Evolutionary conservation across 139 green algal species (phyloP), one percentile per base, ranked within the genome.

Genomic region (Micromonas commoda): DNA sequence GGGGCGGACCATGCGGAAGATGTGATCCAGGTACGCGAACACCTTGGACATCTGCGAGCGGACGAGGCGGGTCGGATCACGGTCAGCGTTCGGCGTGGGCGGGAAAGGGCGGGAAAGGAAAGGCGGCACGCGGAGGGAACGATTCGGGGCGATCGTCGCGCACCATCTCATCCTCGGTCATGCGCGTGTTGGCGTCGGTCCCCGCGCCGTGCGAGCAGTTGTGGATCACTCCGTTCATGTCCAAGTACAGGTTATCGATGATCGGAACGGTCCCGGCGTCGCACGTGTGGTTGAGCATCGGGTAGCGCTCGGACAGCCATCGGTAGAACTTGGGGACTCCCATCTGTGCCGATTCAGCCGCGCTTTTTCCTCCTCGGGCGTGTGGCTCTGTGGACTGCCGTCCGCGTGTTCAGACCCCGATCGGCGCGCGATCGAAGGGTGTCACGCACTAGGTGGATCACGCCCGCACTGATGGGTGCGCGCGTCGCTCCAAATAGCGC

Each of bases 201-300:
- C 92, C 87, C 61, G 96, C 96, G 26, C 89, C 92, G 73, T 97
- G 93, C 3, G 92, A 96, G 84, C 91, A 96, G 81, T 96, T 96
- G 82, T 98, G 93, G 39, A 98, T 94, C 82, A 98, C 95, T 31
- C 92, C 91, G 70, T 97, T 97, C 93, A 97, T 96, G 86, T 97
- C 92, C 33, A 97, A 78, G 78, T 96, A 97, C 32, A 97, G 57
- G 78, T 96, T 96, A 85, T 97, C 93, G 3, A 95, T 90, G 16
- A 90, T 67, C 24, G 87, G 89, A 2, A 87, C 77, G 26, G 90
- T 87, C 0, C 86, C 90, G 37, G 87, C 77, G 2, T 80, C 87
- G 19, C 92, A 85, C 31, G 86, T 83, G 84, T 96, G 91, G 76
- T 96, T 97, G 23, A 96, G 61, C 28, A 97, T 83, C n/a, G 94